A percentile compares a stretch with the other conserved stretches of the same genome.
phyloP scores from a whole-genome alignment of 805 yeast genomes.

The Candida schatavii region DNA sequence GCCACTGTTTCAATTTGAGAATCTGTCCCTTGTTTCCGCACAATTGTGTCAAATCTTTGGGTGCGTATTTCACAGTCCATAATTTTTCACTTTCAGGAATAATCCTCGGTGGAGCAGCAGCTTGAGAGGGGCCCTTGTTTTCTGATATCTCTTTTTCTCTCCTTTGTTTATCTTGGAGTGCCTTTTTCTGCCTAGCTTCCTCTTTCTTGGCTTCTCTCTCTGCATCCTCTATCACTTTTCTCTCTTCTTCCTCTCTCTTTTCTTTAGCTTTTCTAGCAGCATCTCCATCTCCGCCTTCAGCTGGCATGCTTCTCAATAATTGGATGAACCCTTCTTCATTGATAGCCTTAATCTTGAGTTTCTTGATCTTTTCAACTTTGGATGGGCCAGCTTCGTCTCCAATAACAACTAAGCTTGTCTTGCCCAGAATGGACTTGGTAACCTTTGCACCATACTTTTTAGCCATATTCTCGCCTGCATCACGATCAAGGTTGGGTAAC shows the following conservation, averaged over 20 bases:
- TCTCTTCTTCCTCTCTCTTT: conserved; percentile 69
- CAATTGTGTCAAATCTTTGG: conserved; percentile 66
- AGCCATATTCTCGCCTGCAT: conserved; percentile 71
- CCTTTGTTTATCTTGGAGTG: conserved; percentile 27
- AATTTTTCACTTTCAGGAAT: conserved; percentile 59
- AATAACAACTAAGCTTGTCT: conserved; percentile 83
- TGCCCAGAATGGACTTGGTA: conserved; percentile 78
- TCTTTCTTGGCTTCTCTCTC: conserved; percentile 39
- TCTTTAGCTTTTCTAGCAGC: conserved; percentile 70
- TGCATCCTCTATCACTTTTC: conserved; percentile 44
- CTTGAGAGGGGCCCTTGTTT: neutral
- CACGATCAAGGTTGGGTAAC: conserved; percentile 75
- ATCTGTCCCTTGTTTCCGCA: conserved; percentile 89
- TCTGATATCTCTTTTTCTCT: conserved; percentile 10
- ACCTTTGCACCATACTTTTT: conserved; percentile 89
- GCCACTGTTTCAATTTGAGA: conserved; percentile 67
- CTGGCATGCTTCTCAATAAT: conserved; percentile 76
- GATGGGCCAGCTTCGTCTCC: conserved; percentile 97
- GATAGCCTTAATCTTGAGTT: conserved; percentile 72
- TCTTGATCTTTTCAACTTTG: conserved; percentile 79
- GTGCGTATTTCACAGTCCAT: conserved; percentile 96
- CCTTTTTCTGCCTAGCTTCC: conserved; percentile 42
- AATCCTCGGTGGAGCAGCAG: conserved; percentile 22
- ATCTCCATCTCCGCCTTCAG: conserved; percentile 85
- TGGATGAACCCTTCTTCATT: conserved; percentile 83